Percentiles rank a stretch among this genome's conserved stretches.
Conservation (phyloP, 2,329 filamentous ascomycete species). For the Arthroderma uncinatum region DNA sequence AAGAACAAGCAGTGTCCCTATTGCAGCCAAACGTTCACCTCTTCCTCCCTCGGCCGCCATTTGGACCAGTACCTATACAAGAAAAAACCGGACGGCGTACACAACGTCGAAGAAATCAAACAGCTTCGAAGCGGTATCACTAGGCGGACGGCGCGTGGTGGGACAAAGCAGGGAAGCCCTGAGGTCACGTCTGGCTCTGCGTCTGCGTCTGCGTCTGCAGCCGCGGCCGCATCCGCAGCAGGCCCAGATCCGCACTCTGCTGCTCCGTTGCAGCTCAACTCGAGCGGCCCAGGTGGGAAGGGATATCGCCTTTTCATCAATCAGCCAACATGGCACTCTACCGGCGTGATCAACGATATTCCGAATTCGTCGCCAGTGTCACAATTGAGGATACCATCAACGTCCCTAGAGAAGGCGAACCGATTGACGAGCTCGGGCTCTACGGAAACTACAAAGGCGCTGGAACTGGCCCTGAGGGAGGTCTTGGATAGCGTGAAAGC, state of each 20-base stretch:
- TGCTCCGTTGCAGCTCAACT: conserved; percentile 26
- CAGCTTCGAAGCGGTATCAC: conserved; percentile 78
- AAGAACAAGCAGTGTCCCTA: conserved; percentile 87
- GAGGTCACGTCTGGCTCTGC: conserved; percentile 28
- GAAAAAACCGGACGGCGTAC: conserved; percentile 86
- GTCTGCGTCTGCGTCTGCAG: background rate
- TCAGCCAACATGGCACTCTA: conserved; percentile 61
- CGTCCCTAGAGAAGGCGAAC: conserved; percentile 8
- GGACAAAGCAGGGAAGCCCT: conserved; percentile 51
- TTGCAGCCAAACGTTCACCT: conserved; percentile 82
- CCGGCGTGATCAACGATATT: conserved; percentile 67
- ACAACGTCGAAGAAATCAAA: conserved; percentile 80
- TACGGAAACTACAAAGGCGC: conserved; percentile 63
- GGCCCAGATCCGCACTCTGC: conserved; percentile 24
- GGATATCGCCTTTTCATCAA: conserved; percentile 43
- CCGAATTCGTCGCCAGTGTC: conserved; percentile 30
- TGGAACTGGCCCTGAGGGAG: conserved; percentile 75
- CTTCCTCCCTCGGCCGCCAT: conserved; percentile 83
- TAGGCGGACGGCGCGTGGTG: conserved; percentile 64
- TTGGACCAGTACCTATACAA: conserved; percentile 89
- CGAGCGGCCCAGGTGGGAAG: conserved; percentile 21
- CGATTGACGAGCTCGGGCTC: conserved; percentile 34
- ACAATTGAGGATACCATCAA: conserved; percentile 15
- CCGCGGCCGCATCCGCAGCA: conserved; percentile 14
- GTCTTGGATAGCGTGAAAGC: conserved; percentile 69